Conservation (phyloP, 75 land plant species). For the Picea glauca region DNA sequence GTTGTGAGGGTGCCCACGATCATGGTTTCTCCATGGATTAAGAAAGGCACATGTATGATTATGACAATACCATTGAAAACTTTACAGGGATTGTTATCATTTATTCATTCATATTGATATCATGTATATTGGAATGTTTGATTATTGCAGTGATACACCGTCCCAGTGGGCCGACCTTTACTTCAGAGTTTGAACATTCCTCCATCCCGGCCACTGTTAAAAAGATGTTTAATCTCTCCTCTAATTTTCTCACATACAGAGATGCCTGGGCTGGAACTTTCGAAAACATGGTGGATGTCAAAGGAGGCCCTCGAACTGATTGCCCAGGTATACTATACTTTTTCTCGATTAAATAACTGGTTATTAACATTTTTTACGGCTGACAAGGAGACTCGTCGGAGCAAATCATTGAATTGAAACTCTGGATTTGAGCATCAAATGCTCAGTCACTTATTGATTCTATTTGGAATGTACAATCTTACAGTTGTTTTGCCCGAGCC, state of each 20-base stretch:
- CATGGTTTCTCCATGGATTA: constrained; percentile 72
- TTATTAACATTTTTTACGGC: no score
- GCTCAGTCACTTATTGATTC: no score
- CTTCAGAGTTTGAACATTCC: constrained; percentile 89
- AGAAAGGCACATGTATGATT: constrained; percentile 32
- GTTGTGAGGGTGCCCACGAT: constrained; percentile 78
- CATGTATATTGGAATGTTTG: no score
- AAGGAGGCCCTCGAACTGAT: constrained; percentile 57
- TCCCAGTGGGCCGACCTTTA: constrained; percentile 54
- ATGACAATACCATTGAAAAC: background rate
- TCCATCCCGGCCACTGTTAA: constrained; percentile 87
- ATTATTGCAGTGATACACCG: constrained; percentile 64
- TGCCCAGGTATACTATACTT: no score
- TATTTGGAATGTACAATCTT: background rate
- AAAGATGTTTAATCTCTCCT: constrained; percentile 72
- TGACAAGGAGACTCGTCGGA: background rate
- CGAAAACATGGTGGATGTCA: constrained; percentile 44
- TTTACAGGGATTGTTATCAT: no score
- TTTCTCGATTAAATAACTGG: background rate
- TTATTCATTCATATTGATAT: no score
- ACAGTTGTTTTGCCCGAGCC: constrained; percentile 64
- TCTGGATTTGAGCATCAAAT: no score
- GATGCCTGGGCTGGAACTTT: constrained; percentile 95
- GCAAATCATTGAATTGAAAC: no score
- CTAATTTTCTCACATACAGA: constrained; percentile 60